Conservation (phyloP, 345 rosid genomes). For the Eucalyptus virginea region DNA sequence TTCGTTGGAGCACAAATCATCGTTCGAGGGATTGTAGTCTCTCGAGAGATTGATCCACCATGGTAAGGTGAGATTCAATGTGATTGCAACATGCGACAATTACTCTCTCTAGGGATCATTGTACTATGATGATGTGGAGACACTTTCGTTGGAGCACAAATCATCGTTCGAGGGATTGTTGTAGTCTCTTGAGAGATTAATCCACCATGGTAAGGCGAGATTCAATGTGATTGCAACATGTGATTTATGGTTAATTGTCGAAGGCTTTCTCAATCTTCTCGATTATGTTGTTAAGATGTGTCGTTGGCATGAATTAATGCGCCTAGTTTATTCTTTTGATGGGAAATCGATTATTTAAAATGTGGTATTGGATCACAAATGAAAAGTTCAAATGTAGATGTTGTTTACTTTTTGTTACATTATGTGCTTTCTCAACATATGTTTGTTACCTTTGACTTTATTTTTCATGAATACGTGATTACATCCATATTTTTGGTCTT, state of each 20-base stretch:
- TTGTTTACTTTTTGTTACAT: neutral
- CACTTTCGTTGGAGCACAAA: no score
- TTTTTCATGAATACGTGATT: fast-evolving
- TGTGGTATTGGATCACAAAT: neutral
- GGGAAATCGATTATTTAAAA: neutral
- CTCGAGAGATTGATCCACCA: no score
- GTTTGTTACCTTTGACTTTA: neutral
- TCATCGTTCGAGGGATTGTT: no score
- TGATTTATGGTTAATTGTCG: neutral
- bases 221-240: no score
- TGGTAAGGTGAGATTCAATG: no score
- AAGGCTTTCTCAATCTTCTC: neutral
- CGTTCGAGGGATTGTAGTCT: no score
- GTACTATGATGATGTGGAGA: no score
- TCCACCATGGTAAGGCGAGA: no score
- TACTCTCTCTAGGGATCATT: no score
- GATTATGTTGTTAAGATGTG: neutral
- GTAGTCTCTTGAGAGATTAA: no score
- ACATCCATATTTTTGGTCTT: neutral
- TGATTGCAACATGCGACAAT: no score
- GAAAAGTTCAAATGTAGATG: neutral
- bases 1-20: no score
- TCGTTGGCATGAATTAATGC: neutral
- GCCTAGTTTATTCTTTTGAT: neutral
- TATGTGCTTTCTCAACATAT: neutral